phyloP scores from a whole-genome alignment of 1,284 basidiomycete species.

The Calocybe gambosa region DNA sequence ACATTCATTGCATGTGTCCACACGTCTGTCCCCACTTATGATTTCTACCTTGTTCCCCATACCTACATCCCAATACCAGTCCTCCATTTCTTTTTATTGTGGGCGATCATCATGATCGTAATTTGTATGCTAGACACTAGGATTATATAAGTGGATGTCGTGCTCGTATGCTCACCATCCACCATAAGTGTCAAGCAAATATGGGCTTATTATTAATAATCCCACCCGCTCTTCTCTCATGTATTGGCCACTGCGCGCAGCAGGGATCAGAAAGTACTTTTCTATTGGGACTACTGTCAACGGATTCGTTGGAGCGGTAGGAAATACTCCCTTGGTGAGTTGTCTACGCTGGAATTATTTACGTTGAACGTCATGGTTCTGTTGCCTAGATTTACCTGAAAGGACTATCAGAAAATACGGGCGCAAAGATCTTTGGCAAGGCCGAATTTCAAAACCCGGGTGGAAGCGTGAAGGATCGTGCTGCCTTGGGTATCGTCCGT shows the following conservation, averaged over 20 bases:
- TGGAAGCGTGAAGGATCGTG: constrained; percentile 98
- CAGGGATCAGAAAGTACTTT: constrained; percentile 37
- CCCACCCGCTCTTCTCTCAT: constrained; percentile 22
- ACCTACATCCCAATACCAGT: constrained; percentile 19
- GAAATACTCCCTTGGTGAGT: constrained; percentile 86
- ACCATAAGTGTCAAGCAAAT: not conserved
- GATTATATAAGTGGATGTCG: constrained; percentile 26
- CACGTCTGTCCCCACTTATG: constrained; percentile 21
- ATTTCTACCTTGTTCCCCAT: constrained; percentile 18
- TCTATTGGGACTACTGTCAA: constrained; percentile 51
- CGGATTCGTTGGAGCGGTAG: constrained; percentile 86
- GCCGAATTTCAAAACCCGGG: constrained; percentile 99
- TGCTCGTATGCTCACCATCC: constrained; percentile 22
- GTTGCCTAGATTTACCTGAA: constrained; percentile 72
- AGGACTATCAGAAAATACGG: constrained; percentile 81
- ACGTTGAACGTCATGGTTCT: constrained; percentile 1
- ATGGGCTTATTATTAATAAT: not conserved
- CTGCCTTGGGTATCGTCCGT: constrained; percentile 84
- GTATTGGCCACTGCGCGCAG: constrained; percentile 31
- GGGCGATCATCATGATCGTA: constrained; percentile 25
- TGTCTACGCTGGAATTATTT: not conserved
- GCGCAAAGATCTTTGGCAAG: constrained; percentile 89
- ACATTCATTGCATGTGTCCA: constrained; percentile 23
- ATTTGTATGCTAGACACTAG: constrained; percentile 18
- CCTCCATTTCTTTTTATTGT: constrained; percentile 12